Base-by-base conservation (phyloP, 192 early-diverging fungal genomes). In the Coemansia sp. region DNA sequence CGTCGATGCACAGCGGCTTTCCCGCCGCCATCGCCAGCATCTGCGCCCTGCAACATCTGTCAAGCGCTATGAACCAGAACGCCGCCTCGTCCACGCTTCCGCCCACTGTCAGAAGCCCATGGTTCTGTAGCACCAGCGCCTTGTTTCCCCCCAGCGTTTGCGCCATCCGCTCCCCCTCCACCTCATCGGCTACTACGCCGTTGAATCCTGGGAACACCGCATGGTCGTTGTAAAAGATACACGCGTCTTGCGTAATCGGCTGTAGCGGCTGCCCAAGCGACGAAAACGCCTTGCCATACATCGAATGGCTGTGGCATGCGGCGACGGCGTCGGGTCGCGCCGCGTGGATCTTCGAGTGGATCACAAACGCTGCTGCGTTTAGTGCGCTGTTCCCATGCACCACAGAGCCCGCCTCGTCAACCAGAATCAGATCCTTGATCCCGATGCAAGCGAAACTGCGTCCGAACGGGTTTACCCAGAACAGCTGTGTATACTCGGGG, bases 381-480 rank as follows among this genome's bases (percentile, higher is more conserved):
- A 89, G 76, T 5, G 84, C 66, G 1, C 77, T 63, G 10, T 46
- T 67, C 0, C 88, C 88, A 23, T 82, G 64, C 2, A 87, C 71
- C 51, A 89, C 83, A 0, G 64, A 67, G 49, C 88, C 88, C 4
- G 70, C 16, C 63, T 86, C 85, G 67, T 89, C 78, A 1, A 87
- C 85, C 9, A 89, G 77, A n/a, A 87, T 56, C 35, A 89, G 73
- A 60, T 87, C 86, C 55, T 77, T 80, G 20, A 83, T 72, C 11
- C 76, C 84, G 36, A 89, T 76, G 69, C 84, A 78, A 1, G 78
- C 73, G 65, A 89, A 89, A 64, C 84, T 75, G 38, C 64, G 62
- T 21, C 86, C 86, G 44, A 89, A 86, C 39, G 84, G 76, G 38
- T 89, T 89, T n/a, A 87, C 86, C 88, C 87, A 88, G 66, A 88